phyloP scores from a whole-genome alignment of 257 asterid species.

The Salvia hispanica region DNA sequence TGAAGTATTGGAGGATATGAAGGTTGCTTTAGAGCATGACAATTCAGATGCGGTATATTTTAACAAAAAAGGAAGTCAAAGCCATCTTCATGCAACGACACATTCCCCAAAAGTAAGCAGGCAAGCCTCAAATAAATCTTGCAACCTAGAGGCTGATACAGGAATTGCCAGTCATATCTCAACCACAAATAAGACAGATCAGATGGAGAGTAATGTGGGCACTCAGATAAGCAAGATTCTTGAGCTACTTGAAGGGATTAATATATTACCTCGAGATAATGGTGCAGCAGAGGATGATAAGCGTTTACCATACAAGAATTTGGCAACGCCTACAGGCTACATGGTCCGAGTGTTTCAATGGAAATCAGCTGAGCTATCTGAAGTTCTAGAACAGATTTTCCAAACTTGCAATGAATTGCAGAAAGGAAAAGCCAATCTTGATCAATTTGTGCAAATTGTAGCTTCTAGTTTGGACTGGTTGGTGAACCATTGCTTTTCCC shows the following conservation, averaged over 20 bases:
- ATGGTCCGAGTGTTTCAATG: conserved; percentile 66
- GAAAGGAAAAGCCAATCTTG: conserved; percentile 52
- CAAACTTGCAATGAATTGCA: conserved; percentile 60
- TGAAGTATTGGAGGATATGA: conserved; percentile 55
- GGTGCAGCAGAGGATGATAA: conserved; percentile 37
- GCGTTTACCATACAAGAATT: conserved; percentile 33
- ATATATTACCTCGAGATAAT: conserved; percentile 39
- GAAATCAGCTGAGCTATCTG: conserved; percentile 64
- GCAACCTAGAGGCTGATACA: conserved; percentile 32
- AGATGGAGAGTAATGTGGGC: conserved; percentile 38
- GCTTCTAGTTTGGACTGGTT: conserved; percentile 73
- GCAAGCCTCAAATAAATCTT: conserved; percentile 28
- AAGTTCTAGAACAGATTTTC: conserved; percentile 49
- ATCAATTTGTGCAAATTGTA: conserved; percentile 52
- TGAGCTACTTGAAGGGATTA: conserved; percentile 72
- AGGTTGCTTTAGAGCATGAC: conserved; percentile 39
- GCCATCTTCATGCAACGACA: conserved; percentile 13
- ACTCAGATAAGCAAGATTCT: conserved; percentile 54
- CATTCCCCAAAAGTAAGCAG: conserved; percentile 29
- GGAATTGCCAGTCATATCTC: conserved; percentile 33
- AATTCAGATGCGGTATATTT: conserved; percentile 18
- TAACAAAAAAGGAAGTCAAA: not conserved
- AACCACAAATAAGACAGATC: conserved; percentile 34
- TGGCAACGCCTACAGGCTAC: conserved; percentile 50
- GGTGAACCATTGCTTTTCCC: conserved; percentile 74